Conservation (phyloP, 495 filamentous ascomycete species). For the Aspergillus hancockii region DNA sequence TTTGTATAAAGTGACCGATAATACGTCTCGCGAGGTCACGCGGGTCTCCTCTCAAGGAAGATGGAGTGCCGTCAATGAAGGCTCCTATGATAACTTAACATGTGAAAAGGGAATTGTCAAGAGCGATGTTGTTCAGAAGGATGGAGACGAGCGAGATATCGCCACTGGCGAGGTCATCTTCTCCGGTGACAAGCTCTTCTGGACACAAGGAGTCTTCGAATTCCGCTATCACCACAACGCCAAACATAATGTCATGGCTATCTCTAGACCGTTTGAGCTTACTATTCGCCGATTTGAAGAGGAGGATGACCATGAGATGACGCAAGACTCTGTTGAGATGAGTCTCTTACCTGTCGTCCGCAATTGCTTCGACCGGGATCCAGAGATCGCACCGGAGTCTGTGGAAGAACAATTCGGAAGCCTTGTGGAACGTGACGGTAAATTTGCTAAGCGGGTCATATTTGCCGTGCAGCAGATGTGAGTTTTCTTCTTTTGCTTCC, state of each 20-base stretch:
- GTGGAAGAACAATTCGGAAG: conserved; percentile 80
- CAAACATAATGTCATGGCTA: conserved; percentile 93
- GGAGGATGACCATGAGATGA: conserved; percentile 46
- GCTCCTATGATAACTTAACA: conserved; percentile 73
- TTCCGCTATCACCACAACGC: conserved; percentile 96
- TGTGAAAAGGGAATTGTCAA: conserved; percentile 78
- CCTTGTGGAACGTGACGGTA: conserved; percentile 79
- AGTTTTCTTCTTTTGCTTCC: conserved; percentile 16
- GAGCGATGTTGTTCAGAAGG: conserved; percentile 56
- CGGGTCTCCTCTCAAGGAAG: conserved; percentile 83
- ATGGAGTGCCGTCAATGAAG: conserved; percentile 80
- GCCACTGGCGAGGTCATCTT: conserved; percentile 80
- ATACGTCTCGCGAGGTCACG: conserved; percentile 79
- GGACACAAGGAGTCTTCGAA: conserved; percentile 93
- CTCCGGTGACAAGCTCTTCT: conserved; percentile 91
- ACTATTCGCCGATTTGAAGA: conserved; percentile 75
- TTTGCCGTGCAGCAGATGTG: conserved; percentile 94
- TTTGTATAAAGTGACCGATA: conserved; percentile 91
- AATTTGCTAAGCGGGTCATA: conserved; percentile 84
- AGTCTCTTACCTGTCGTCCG: conserved; percentile 78
- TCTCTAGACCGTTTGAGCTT: conserved; percentile 91
- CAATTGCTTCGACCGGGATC: conserved; percentile 91
- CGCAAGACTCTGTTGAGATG: conserved; percentile 65
- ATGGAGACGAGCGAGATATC: conserved; percentile 43
- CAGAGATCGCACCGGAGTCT: conserved; percentile 83